These are phyloP conservation scores for Eremothecium sinecaudum DNA, from an alignment of 1,139 yeast genomes.

Conservation along the genomic window DNA sequence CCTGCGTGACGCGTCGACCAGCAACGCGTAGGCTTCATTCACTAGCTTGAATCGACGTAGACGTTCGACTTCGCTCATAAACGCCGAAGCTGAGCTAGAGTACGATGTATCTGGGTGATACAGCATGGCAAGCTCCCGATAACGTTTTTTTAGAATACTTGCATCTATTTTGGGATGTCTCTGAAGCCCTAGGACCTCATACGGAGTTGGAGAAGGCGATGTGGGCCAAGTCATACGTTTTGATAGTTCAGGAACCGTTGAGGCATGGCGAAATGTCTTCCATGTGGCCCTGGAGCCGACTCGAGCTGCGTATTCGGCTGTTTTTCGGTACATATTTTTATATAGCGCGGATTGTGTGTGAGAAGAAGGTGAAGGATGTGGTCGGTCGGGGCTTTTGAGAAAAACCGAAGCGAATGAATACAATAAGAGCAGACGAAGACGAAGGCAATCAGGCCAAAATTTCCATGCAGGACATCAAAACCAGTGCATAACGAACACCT, in stretches of 20 bases:
- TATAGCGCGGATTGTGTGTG: too few relatives aligned
- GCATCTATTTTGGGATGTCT: conserved; percentile 30
- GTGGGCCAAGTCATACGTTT: conserved; percentile 44
- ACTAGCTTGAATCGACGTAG: conserved; percentile 58
- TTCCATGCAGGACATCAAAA: too few relatives aligned
- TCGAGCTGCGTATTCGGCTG: too few relatives aligned
- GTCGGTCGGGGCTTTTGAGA: too few relatives aligned
- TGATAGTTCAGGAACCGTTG: too few relatives aligned
- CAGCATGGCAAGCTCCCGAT: conserved; percentile 58
- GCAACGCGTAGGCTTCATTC: conserved; percentile 63
- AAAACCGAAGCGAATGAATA: too few relatives aligned
- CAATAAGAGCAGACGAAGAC: too few relatives aligned
- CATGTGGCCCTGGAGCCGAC: too few relatives aligned
- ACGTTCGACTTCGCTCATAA: conserved; percentile 30
- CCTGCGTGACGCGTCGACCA: conserved; percentile 47
- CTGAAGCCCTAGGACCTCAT: conserved; percentile 49
- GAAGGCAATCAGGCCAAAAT: too few relatives aligned
- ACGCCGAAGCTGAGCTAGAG: conserved; percentile 28
- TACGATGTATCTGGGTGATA: conserved; percentile 69
- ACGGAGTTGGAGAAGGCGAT: conserved; percentile 55
- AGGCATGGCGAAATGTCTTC: too few relatives aligned
- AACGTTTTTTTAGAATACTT: conserved; percentile 42
- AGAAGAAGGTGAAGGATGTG: too few relatives aligned
- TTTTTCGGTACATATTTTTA: neutral
- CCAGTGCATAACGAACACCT: too few relatives aligned